These are phyloP conservation scores for Saururus chinensis DNA, from an alignment of 164 flowering plant genomes.

Conservation along the genomic window DNA sequence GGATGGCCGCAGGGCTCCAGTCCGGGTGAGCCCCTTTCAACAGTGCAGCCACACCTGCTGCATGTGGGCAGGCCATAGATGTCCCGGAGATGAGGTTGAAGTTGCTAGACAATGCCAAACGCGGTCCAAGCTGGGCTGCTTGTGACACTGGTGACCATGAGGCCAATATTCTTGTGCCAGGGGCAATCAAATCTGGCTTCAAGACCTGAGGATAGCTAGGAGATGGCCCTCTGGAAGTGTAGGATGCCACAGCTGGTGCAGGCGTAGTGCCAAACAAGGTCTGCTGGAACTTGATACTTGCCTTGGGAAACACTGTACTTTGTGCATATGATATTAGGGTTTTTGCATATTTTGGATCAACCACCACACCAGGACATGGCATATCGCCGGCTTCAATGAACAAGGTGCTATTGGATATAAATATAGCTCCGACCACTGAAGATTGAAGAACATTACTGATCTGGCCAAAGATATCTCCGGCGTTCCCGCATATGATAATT, in stretches of 20 bases:
- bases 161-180: constrained; percentile 34
- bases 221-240: constrained; percentile 41
- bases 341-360: constrained; percentile 18
- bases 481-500: constrained; percentile 15
- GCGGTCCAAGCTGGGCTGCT: constrained; percentile 7
- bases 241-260: constrained; percentile 46
- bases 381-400: constrained; percentile 17
- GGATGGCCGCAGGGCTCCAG: constrained; percentile 38
- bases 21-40: constrained; percentile 29
- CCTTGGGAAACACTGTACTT: constrained; percentile 15
- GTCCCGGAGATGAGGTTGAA: constrained; percentile 28
- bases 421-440: not conserved
- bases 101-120: constrained; percentile 15
- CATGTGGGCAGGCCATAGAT: constrained; percentile 37
- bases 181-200: constrained; percentile 61
- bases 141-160: constrained; percentile 21
- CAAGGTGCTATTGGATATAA: not conserved
- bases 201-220: constrained; percentile 30
- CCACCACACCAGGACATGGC: constrained; percentile 28
- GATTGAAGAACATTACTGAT: not conserved
- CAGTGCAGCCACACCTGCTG: constrained; percentile 30
- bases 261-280: constrained; percentile 32
- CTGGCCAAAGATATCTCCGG: constrained; percentile 17
- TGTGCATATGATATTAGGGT: constrained; percentile 31
- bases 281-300: constrained; percentile 22